Evolutionary conservation across 2,329 filamentous ascomycete genomes (phyloP), one percentile per base, ranked within the genome.

Genomic region (Alternaria rosae): DNA sequence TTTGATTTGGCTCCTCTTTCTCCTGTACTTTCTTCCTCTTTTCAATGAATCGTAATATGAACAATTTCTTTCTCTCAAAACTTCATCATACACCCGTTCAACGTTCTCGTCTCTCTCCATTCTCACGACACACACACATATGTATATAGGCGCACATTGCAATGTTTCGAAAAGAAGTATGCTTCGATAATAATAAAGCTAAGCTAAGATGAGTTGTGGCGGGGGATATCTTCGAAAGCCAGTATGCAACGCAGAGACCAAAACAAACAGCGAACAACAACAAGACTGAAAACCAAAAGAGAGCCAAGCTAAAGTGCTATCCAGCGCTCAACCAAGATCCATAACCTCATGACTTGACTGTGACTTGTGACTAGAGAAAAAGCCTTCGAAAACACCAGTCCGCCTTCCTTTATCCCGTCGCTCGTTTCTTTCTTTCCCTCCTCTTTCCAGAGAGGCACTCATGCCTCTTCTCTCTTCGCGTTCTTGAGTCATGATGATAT

Each of bases 161-260:
- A 8, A 3, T 2, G 20, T 11, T 12, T 38, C 15, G n/a, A 35
- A 9, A 23, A 51, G 17, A 38, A 21, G 35, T 10, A 28, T 43
- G 41, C 48, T 56, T 42, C n/a, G 53, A 57, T 55, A 56, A 10
- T 12, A 53, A 59, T 42, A 50, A 53, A 21, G 55, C 53, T 50
- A 52, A 59, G 48, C 56, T 61, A 58, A 61, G 54, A 57, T 60
- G 42, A 38, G n/a, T 20, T 38, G 28, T 32, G 52, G 57, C 51
- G 23, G 41, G 59, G 59, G 60, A 66, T 66, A 59, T 62, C 63
- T 64, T 61, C 35, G 25, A 57, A 54, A 56, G 48, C 51, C 28
- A 52, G 54, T 57, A 54, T 58, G 56, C 56, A 60, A 56, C 30
- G 38, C 44, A 38, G n/a, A 28, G 17, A 28, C 43, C 23, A n/a